Conservation (phyloP, 208 protist species). For the Leishmania gerbilli region DNA sequence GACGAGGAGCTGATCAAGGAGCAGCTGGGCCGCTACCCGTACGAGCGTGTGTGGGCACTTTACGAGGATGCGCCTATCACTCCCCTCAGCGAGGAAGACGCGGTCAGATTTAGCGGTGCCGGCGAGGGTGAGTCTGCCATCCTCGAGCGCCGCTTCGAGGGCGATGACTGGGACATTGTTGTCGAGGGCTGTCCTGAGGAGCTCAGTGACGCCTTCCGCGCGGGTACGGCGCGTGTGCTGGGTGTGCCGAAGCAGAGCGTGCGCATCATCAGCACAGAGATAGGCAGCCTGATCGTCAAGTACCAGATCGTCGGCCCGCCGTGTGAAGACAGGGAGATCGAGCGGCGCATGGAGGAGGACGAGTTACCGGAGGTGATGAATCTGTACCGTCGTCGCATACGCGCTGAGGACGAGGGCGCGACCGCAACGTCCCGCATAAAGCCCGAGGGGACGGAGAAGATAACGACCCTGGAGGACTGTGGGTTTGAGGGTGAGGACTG, state of each 20-base stretch:
- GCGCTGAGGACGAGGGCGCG: slow-evolving; percentile 9
- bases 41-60: slow-evolving; percentile 58
- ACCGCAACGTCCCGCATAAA: neutral
- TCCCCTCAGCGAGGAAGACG: slow-evolving; percentile 21
- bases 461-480: slow-evolving; percentile 22
- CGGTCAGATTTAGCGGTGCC: neutral
- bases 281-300: slow-evolving; percentile 49
- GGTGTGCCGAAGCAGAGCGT: slow-evolving; percentile 39
- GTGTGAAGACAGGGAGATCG: slow-evolving; percentile 40
- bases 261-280: slow-evolving; percentile 38
- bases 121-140: slow-evolving; percentile 41
- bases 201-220: slow-evolving; percentile 48
- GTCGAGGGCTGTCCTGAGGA: slow-evolving; percentile 41
- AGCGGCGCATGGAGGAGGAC: slow-evolving; percentile 34
- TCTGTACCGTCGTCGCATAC: slow-evolving; percentile 40
- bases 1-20: slow-evolving; percentile 46
- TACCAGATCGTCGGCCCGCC: slow-evolving; percentile 46
- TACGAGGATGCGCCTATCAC: slow-evolving; percentile 31
- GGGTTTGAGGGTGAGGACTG: slow-evolving; percentile 73
- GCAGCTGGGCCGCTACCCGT: slow-evolving; percentile 46
- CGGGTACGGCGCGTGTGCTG: slow-evolving; percentile 40
- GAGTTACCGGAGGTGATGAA: slow-evolving; percentile 46
- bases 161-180: slow-evolving; percentile 70
- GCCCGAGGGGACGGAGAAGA: slow-evolving; percentile 3
- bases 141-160: slow-evolving; percentile 59